Base-by-base conservation (phyloP, 2,329 filamentous ascomycete genomes). In the Ophiostoma sp. region DNA sequence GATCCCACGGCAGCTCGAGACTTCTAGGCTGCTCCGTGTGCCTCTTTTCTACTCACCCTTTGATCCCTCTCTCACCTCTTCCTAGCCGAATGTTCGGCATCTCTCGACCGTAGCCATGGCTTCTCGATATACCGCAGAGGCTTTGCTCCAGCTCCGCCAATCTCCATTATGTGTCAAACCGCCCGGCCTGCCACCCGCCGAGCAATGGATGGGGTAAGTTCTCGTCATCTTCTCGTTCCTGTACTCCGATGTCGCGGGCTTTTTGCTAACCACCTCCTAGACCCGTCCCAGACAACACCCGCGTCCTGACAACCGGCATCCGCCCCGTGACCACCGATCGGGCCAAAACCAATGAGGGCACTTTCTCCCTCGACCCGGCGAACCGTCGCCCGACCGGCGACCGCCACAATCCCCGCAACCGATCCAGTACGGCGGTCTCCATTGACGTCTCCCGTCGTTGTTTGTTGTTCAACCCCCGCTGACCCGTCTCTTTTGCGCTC, bases 191-290 rank as follows among this genome's bases (percentile, higher is more conserved):
- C 95, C 94, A 76, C 92, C 94, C 33, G 88, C 92, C 76, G 94
- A 97, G 84, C 93, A 97, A 85, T 98, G 95, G 95, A 97, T 98
- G 94, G 94, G 95, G 92, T 97, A 86, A 80, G 89, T 63, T 57
- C 11, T 52, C 6, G 12, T 11, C 9, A 8, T 57, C 42, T 17
- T 63, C 52, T 52, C 57, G 17, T 17, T n/a, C 31, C 9, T 52
- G 5, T 25, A 22, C 59, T n/a, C 33, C 19, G n/a, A 68, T 69
- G 66, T 75, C 69, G 75, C 71, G 50, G 73, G 69, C 8, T 31
- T 57, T 8, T 12, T 63, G 73, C 69, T 72, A 69, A 74, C 45
- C 39, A 17, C 28, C 42, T 61, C 17, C 31, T 28, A 77, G 75
- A 31, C 74, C 71, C 25, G 64, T 72, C 1, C 57, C 70, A 5